Conservation (phyloP, 768 basidiomycete genomes). For the Tephrocybe sp. region DNA sequence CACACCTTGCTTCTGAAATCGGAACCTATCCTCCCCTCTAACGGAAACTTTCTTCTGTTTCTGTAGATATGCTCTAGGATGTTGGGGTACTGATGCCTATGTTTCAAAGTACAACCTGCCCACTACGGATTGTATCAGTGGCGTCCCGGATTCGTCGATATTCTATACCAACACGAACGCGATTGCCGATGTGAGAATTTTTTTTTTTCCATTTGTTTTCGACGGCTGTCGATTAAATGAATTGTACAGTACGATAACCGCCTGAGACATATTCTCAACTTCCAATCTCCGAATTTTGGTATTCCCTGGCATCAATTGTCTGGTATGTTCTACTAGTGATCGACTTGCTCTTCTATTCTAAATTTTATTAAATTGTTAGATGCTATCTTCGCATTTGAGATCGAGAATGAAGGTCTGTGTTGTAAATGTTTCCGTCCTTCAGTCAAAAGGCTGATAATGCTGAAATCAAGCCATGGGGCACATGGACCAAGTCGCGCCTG, state of each 20-base stretch:
- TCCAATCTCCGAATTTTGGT: conserved; percentile 22
- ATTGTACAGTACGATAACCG: conserved; percentile 21
- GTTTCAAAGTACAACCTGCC: conserved; percentile 22
- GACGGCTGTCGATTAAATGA: neutral
- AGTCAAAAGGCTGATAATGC: neutral
- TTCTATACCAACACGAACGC: conserved; percentile 24
- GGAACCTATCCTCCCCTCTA: neutral
- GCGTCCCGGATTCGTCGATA: conserved; percentile 23
- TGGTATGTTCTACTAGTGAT: conserved; percentile 1
- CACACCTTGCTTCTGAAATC: too few relatives aligned
- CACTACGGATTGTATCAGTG: conserved; percentile 19
- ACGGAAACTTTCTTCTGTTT: neutral
- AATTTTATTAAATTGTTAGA: conserved; percentile 11
- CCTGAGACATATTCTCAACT: conserved; percentile 23
- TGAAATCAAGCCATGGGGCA: conserved; percentile 19
- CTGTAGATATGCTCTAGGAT: conserved; percentile 24
- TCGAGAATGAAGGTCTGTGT: conserved; percentile 21
- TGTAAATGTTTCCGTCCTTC: too few relatives aligned
- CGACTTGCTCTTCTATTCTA: neutral
- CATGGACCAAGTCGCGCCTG: conserved; percentile 24
- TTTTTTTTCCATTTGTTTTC: neutral
- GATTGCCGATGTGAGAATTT: conserved; percentile 18
- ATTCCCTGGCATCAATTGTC: conserved; percentile 23
- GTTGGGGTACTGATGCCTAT: conserved; percentile 25
- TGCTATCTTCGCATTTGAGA: conserved; percentile 24